These are phyloP conservation scores for Aspergillus texensis DNA, from an alignment of 2,329 filamentous ascomycete species.

Conservation along the genomic window DNA sequence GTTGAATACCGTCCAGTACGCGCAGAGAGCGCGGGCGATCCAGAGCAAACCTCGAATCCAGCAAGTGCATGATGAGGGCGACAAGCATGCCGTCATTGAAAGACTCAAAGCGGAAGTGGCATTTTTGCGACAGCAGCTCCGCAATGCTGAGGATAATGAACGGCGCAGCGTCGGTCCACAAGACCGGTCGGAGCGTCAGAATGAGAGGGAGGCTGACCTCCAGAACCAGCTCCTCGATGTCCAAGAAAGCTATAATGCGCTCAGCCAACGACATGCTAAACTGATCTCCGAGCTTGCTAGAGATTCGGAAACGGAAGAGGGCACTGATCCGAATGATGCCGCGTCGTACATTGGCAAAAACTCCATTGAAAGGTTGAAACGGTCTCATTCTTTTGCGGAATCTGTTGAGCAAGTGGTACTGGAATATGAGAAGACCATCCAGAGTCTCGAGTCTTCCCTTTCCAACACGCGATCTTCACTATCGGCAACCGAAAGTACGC, in stretches of 20 bases:
- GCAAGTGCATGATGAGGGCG: constrained; percentile 81
- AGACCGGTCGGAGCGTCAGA: constrained; percentile 76
- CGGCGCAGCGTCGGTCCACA: constrained; percentile 58
- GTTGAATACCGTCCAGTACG: constrained; percentile 95
- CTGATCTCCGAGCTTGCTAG: constrained; percentile 91
- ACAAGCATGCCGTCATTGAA: constrained; percentile 93
- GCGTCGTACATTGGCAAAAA: constrained; percentile 69
- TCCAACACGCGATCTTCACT: constrained; percentile 84
- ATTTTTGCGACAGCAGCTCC: constrained; percentile 91
- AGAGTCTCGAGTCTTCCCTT: constrained; percentile 86
- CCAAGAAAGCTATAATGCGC: constrained; percentile 90
- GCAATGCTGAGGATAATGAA: constrained; percentile 72
- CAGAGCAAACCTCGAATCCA: constrained; percentile 98
- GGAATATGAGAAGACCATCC: constrained; percentile 98
- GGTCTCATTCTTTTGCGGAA: constrained; percentile 93
- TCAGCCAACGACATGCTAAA: constrained; percentile 92
- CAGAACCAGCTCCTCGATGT: constrained; percentile 91
- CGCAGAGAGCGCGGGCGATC: constrained; percentile 91
- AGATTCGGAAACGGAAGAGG: constrained; percentile 65
- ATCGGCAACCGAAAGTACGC: constrained; percentile 78
- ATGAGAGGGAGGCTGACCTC: constrained; percentile 83
- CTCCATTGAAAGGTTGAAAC: constrained; percentile 84
- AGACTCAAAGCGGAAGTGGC: constrained; percentile 90
- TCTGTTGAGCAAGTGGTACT: constrained; percentile 94
- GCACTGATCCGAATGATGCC: constrained; percentile 44